Percentiles rank a stretch among this genome's conserved stretches.
Evolutionary conservation across 129 eudicot species (phyloP).

Genomic region (Helianthus tuberosus): DNA sequence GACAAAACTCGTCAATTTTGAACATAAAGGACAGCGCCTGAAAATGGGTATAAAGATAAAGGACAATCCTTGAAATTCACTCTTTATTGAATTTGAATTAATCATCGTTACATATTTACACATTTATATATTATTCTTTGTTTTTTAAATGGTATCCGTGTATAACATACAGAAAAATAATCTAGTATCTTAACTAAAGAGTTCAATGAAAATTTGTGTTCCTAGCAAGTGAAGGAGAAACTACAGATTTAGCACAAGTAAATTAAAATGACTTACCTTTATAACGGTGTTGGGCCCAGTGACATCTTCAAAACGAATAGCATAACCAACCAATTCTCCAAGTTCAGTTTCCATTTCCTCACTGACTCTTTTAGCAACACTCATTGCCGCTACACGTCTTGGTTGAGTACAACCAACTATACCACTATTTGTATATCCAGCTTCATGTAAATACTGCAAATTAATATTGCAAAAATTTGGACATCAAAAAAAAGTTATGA

Average conservation of each 20-base stretch:
- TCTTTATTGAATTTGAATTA: not conserved
- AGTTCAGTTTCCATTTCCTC: slow-evolving; percentile 79
- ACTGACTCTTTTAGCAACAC: slow-evolving; percentile 74
- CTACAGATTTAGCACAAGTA: not conserved
- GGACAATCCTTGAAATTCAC: too few species aligned
- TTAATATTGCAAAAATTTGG: not conserved
- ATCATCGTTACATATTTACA: not conserved
- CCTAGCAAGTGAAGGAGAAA: not conserved
- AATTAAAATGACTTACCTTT: slow-evolving; percentile 42
- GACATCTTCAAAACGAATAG: slow-evolving; percentile 80
- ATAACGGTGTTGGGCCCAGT: slow-evolving; percentile 64
- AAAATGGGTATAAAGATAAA: too few species aligned
- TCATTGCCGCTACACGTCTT: slow-evolving; percentile 86
- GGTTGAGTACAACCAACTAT: slow-evolving; percentile 85
- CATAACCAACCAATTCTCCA: slow-evolving; percentile 66
- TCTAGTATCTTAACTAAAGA: not conserved
- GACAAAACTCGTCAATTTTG: too few species aligned
- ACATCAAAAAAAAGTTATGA: not conserved
- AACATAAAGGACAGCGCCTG: too few species aligned
- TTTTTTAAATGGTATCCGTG: not conserved
- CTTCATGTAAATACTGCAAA: slow-evolving; percentile 70
- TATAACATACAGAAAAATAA: not conserved
- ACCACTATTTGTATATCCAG: slow-evolving; percentile 63
- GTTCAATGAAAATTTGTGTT: not conserved
- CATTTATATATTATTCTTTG: not conserved